Conservation (phyloP, 768 basidiomycete genomes). For the Russula emetica region DNA sequence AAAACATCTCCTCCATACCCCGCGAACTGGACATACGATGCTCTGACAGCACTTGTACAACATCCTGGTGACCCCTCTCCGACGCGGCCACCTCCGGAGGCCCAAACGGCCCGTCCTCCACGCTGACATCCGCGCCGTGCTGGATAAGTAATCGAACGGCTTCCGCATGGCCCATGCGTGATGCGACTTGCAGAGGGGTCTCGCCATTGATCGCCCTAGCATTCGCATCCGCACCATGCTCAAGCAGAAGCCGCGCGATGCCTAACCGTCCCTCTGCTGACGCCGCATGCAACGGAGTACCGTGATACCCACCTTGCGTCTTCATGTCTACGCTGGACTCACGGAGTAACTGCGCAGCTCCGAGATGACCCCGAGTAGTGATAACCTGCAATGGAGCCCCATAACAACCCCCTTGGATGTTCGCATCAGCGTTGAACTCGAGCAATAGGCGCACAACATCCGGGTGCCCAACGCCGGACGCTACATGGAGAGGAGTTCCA, state of each 20-base stretch:
- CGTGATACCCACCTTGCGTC: constrained; percentile 6
- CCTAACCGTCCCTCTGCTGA: constrained; percentile 2
- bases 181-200: constrained; percentile 10
- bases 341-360: constrained; percentile 8
- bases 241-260: not conserved
- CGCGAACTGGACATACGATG: not conserved
- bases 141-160: constrained; percentile 9
- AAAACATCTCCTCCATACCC: not conserved
- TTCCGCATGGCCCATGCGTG: constrained; percentile 6
- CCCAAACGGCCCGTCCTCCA: not conserved
- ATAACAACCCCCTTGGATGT: constrained; percentile 14
- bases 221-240: constrained; percentile 3
- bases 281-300: constrained; percentile 16
- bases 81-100: not conserved
- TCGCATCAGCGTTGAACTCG: constrained; percentile 6
- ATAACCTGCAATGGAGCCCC: constrained; percentile 1
- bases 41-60: not conserved
- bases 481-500: constrained; percentile 15
- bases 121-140: not conserved
- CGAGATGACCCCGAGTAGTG: not conserved
- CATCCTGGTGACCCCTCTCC: not conserved
- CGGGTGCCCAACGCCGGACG: constrained; percentile 8
- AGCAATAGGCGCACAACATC: constrained; percentile 3
- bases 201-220: constrained; percentile 4
- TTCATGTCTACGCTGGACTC: constrained; percentile 11